These are phyloP conservation scores for Boletus reticuloceps DNA, from an alignment of 768 basidiomycete species.

Conservation along the genomic window DNA sequence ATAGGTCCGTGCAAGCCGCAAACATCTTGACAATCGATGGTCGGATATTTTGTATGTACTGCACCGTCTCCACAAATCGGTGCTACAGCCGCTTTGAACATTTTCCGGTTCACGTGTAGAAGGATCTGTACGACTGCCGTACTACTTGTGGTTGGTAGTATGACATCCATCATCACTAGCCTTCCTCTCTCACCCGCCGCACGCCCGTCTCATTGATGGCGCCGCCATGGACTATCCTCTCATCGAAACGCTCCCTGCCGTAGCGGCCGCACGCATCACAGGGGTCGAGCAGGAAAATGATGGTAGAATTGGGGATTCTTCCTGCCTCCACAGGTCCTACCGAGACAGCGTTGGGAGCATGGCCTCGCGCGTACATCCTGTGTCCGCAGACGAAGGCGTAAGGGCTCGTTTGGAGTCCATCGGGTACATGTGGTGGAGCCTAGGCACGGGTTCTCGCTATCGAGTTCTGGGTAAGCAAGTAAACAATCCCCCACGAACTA, in stretches of 20 bases:
- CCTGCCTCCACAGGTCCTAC: conserved; percentile 37
- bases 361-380: conserved; percentile 11
- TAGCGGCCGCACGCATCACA: conserved; percentile 65
- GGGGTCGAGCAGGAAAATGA: conserved; percentile 64
- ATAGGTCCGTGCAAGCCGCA: too few species aligned
- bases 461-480: conserved; percentile 96
- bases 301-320: conserved; percentile 77
- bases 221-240: conserved; percentile 76
- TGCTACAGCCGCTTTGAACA: too few species aligned
- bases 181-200: conserved; percentile 65
- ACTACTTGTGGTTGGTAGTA: too few species aligned
- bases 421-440: conserved; percentile 85
- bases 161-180: conserved; percentile 31
- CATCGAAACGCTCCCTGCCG: conserved; percentile 64
- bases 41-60: too few species aligned
- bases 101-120: too few species aligned
- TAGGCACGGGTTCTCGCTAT: conserved; percentile 43
- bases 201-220: conserved; percentile 57
- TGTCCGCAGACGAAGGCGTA: conserved; percentile 56
- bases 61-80: too few species aligned
- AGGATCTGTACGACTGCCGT: too few species aligned
- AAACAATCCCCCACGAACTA: conserved; percentile 95
- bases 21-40: too few species aligned
- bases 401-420: conserved; percentile 73
- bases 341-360: conserved; percentile 38